Conservation (phyloP, 768 basidiomycete species). For the Phanerochaete sordida region DNA sequence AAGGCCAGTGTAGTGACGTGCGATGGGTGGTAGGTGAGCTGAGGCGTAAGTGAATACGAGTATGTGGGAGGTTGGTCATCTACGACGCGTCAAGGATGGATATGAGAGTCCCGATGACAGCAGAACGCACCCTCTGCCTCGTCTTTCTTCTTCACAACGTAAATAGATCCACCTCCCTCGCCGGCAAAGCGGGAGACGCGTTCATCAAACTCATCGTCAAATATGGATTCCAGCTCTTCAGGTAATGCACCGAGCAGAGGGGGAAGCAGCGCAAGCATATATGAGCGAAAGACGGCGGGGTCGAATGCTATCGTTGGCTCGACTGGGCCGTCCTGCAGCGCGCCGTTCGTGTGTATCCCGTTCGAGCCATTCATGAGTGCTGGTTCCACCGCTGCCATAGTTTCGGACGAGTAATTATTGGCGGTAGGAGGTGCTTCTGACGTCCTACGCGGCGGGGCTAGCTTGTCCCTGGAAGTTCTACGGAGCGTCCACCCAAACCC, state of each 20-base stretch:
- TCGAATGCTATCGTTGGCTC: slow-evolving; percentile 56
- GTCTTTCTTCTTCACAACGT: slow-evolving; percentile 77
- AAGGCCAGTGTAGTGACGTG: slow-evolving; percentile 87
- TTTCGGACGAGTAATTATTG: slow-evolving; percentile 4
- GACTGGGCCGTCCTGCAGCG: slow-evolving; percentile 27
- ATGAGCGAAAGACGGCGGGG: slow-evolving; percentile 62
- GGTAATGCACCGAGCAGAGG: slow-evolving; percentile 73
- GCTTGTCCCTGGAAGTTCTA: slow-evolving; percentile 10
- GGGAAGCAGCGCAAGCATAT: slow-evolving; percentile 70
- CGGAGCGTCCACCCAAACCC: slow-evolving; percentile 14
- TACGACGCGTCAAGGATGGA: slow-evolving; percentile 27
- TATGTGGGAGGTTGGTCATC: slow-evolving; percentile 66
- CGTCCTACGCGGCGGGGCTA: background rate
- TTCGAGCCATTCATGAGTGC: slow-evolving; percentile 15
- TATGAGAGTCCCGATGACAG: background rate
- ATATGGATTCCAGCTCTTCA: slow-evolving; percentile 61
- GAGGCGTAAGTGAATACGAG: slow-evolving; percentile 63
- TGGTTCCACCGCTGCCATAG: slow-evolving; percentile 14
- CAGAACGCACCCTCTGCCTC: slow-evolving; percentile 61
- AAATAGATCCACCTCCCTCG: slow-evolving; percentile 74
- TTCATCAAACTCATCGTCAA: slow-evolving; percentile 74
- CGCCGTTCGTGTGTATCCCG: slow-evolving; percentile 17
- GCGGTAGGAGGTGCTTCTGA: background rate
- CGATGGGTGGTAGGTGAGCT: slow-evolving; percentile 76
- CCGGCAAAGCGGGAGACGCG: slow-evolving; percentile 71